phyloP scores from a whole-genome alignment of 2,329 filamentous ascomycete species.

The Pyricularia grisea region DNA sequence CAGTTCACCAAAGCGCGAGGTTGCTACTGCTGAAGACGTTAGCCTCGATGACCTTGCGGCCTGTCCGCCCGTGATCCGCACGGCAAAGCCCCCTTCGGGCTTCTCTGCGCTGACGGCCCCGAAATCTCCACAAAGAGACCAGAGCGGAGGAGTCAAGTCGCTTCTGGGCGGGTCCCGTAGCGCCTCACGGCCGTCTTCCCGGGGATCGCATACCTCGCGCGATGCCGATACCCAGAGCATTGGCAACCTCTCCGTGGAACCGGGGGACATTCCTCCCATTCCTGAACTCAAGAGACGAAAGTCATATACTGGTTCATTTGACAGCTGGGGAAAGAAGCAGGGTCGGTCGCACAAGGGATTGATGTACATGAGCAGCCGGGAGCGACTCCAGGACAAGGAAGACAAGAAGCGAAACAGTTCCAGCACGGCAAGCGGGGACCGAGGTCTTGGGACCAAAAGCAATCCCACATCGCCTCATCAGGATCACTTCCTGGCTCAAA shows the following conservation, averaged over 20 bases:
- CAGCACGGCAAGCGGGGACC: slow-evolving; percentile 24
- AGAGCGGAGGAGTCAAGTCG: slow-evolving; percentile 42
- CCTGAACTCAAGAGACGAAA: slow-evolving; percentile 41
- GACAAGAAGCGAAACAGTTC: slow-evolving; percentile 48
- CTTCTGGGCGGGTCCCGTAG: slow-evolving; percentile 39
- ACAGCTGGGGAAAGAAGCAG: slow-evolving; percentile 54
- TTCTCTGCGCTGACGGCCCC: slow-evolving; percentile 61
- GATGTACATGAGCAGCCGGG: slow-evolving; percentile 67
- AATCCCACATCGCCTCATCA: slow-evolving; percentile 23
- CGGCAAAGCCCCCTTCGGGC: slow-evolving; percentile 71
- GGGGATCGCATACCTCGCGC: slow-evolving; percentile 42
- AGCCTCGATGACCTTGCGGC: slow-evolving; percentile 52
- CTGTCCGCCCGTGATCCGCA: slow-evolving; percentile 65
- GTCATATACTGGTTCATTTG: slow-evolving; percentile 30
- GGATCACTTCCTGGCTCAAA: slow-evolving; percentile 43
- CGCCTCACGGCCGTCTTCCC: slow-evolving; percentile 50
- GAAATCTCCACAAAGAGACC: slow-evolving; percentile 40
- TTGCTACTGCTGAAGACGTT: slow-evolving; percentile 34
- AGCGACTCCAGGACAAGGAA: slow-evolving; percentile 54
- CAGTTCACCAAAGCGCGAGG: slow-evolving; percentile 38
- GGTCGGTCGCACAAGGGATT: slow-evolving; percentile 45
- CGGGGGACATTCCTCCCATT: slow-evolving; percentile 32
- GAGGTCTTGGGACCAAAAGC: neutral
- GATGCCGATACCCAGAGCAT: slow-evolving; percentile 53
- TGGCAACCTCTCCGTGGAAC: slow-evolving; percentile 55